Conservation (phyloP, 2,329 filamentous ascomycete species). For the Macrophomina phaseolina region DNA sequence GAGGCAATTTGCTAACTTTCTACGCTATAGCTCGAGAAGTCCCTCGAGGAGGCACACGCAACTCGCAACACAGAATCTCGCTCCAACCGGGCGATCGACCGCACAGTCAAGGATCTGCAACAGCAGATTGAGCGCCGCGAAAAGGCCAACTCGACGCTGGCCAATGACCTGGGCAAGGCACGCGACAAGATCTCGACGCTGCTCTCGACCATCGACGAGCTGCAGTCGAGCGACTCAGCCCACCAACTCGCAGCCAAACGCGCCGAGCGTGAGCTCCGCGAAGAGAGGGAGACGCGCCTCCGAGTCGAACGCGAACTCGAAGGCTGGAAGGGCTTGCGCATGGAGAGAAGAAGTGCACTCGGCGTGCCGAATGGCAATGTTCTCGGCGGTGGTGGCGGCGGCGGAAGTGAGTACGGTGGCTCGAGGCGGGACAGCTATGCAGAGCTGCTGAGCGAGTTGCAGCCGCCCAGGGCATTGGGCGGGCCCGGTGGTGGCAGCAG, state of each 20-base stretch:
- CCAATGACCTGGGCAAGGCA: constrained; percentile 82
- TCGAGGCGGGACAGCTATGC: constrained; percentile 37
- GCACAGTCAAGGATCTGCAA: constrained; percentile 91
- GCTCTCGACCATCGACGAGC: constrained; percentile 88
- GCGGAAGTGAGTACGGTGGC: constrained; percentile 37
- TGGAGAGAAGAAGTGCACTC: constrained; percentile 58
- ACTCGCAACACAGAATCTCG: constrained; percentile 82
- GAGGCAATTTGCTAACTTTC: constrained; percentile 28
- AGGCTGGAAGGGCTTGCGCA: constrained; percentile 73
- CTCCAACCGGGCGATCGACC: constrained; percentile 89
- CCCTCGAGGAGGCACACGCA: constrained; percentile 82
- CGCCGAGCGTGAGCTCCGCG: constrained; percentile 85
- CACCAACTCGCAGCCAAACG: constrained; percentile 82
- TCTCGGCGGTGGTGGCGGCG: constrained; percentile 43
- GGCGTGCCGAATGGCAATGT: constrained; percentile 36
- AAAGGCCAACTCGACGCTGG: constrained; percentile 79
- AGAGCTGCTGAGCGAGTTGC: constrained; percentile 19
- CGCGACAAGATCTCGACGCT: constrained; percentile 92
- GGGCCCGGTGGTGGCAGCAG: constrained; percentile 12
- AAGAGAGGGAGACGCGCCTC: constrained; percentile 82
- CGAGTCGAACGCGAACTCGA: constrained; percentile 89
- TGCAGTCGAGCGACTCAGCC: constrained; percentile 84
- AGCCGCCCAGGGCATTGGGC: constrained; percentile 18
- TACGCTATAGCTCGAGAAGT: constrained; percentile 75
- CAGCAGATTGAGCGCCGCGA: constrained; percentile 91